These are phyloP conservation scores for Colletotrichum higginsianum DNA, from an alignment of 2,329 filamentous ascomycete genomes.

Conservation along the genomic window DNA sequence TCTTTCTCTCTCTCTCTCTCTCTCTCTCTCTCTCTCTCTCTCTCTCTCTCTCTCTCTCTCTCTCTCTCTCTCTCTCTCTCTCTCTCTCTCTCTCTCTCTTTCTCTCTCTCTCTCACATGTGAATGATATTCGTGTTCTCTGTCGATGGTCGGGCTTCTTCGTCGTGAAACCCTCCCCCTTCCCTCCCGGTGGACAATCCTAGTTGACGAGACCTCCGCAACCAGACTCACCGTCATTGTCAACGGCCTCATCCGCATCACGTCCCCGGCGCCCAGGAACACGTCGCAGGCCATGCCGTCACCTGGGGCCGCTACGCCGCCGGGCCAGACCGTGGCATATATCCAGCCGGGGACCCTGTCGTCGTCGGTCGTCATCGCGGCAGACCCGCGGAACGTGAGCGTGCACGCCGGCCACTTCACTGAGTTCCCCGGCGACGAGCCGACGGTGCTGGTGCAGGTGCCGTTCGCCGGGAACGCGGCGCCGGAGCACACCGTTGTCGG, in stretches of 20 bases:
- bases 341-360: constrained; percentile 49
- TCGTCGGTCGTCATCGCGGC: constrained; percentile 52
- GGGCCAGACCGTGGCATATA: constrained; percentile 47
- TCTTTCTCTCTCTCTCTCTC: no score
- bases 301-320: constrained; percentile 13
- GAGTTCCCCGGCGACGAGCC: constrained; percentile 53
- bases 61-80: no score
- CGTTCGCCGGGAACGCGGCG: constrained; percentile 46
- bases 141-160: no score
- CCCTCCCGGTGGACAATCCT: not conserved
- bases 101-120: no score
- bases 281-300: constrained; percentile 25
- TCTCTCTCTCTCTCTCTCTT: no score
- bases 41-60: no score
- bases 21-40: no score
- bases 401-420: constrained; percentile 50
- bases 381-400: constrained; percentile 48
- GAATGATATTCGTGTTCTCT: no score
- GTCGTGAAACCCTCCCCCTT: no score
- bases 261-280: constrained; percentile 46
- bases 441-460: constrained; percentile 51
- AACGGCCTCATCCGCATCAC: constrained; percentile 53
- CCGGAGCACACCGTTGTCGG: constrained; percentile 50
- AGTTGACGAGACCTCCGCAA: not conserved
- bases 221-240: constrained; percentile 50